Base-by-base conservation (phyloP, 1,284 basidiomycete genomes). In the Ganoderma sp. region DNA sequence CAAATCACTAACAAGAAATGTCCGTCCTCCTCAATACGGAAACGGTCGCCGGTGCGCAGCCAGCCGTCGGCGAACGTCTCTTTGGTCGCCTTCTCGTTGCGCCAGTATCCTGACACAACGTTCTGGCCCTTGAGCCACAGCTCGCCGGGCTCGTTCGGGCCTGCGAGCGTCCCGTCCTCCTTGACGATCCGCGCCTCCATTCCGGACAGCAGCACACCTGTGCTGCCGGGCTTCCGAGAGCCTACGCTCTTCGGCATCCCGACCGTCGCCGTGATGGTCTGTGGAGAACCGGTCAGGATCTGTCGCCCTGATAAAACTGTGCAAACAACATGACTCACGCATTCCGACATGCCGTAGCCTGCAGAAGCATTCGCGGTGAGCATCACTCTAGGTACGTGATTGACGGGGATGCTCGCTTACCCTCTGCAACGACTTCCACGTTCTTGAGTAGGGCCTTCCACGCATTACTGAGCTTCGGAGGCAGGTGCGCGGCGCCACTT, bases 331-430 rank as follows among this genome's bases (percentile, higher is more conserved):
- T 17, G 43, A 77, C 88, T 69, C 76, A 92, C 91, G 65, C 81
- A 81, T 85, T 94, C 92, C 0, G 91, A 91, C 83, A 93, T 87
- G 17, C 92, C 92, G 73, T 90, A 94, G 0, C 91, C 91, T 89
- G 70, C 6, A 39, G n/a, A 56, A 12, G 3, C 5, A 57, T n/a
- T 12, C 56, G 34, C 7, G 12, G 14, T 4, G 25, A 32, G 9
- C 37, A n/a, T 39, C 32, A n/a, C 32, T 19, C 14, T 22, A 8
- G 48, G 4, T 25, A 52, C 37, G 41, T 3, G 28, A 28, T 56
- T 2, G 28, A 34, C 6, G 22, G 37, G 9, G 45, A 3, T 37
- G 54, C 25, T n/a, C 76, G 75, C 3, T 62, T 45, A 90, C 90
- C 90, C 82, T 88, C 85, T 0, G 67, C 50, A n/a, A 88, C 79